Conservation (phyloP, 2,329 filamentous ascomycete species). For the Alternaria angustiovoidea region DNA sequence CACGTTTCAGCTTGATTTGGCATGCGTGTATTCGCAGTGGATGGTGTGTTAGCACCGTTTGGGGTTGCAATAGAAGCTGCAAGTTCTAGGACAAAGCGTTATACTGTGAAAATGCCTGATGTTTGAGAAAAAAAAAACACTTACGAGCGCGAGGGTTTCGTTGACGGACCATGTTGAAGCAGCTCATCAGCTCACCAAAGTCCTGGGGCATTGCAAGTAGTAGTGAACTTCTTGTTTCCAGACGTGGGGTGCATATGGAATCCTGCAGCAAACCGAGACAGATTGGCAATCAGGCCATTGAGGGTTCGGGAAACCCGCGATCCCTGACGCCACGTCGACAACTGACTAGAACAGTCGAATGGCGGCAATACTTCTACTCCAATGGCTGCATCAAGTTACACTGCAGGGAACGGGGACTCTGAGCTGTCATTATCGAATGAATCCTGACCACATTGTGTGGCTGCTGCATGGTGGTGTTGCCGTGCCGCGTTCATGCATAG, state of each 20-base stretch:
- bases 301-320: not conserved
- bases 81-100: not conserved
- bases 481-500: slow-evolving; percentile 2
- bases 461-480: slow-evolving; percentile 1
- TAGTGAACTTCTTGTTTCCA: not conserved
- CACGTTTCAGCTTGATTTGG: not conserved
- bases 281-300: not conserved
- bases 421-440: not conserved
- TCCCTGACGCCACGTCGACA: slow-evolving; percentile 1
- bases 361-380: not conserved
- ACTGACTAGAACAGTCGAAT: not conserved
- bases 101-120: not conserved
- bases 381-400: not conserved
- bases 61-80: not conserved
- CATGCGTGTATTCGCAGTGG: not conserved
- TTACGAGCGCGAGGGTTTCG: slow-evolving; percentile 1
- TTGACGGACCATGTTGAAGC: not conserved
- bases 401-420: not conserved
- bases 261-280: slow-evolving; percentile 1
- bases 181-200: not conserved
- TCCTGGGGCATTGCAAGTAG: not conserved
- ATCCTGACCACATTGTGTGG: not conserved
- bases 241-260: not conserved
- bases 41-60: not conserved
- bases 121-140: not conserved